These are phyloP conservation scores for Apiospora koreana DNA, from an alignment of 2,329 filamentous ascomycete genomes.

Conservation along the genomic window DNA sequence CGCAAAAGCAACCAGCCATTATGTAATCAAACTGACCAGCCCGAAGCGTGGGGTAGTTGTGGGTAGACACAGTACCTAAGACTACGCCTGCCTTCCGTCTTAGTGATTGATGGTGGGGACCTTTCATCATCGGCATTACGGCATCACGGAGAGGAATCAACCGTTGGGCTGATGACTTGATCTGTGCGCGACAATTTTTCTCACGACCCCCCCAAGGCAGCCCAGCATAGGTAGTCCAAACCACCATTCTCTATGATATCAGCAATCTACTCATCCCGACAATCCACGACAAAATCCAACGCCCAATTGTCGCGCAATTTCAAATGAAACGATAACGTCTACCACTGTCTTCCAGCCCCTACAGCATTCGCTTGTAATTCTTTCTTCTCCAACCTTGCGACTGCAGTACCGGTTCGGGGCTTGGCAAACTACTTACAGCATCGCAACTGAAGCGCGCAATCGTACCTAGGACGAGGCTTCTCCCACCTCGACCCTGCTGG, in stretches of 20 bases:
- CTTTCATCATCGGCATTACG: no score
- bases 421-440: background rate
- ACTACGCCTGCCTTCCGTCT: no score
- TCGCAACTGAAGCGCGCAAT: conserved; percentile 1
- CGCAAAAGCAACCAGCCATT: no score
- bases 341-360: background rate
- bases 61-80: background rate
- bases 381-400: no score
- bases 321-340: background rate
- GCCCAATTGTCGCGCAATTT: background rate
- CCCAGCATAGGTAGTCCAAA: no score
- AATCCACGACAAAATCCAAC: background rate
- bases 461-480: background rate
- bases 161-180: conserved; percentile 4
- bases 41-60: background rate
- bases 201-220: background rate
- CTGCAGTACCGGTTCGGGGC: no score
- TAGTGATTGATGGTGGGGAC: no score
- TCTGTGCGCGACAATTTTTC: conserved; percentile 22
- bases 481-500: background rate
- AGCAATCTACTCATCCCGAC: background rate
- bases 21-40: no score
- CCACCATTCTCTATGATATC: background rate
- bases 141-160: conserved; percentile 6
- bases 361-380: no score